Conservation (phyloP, 2,329 filamentous ascomycete genomes). For the Hypoxylon sp. region DNA sequence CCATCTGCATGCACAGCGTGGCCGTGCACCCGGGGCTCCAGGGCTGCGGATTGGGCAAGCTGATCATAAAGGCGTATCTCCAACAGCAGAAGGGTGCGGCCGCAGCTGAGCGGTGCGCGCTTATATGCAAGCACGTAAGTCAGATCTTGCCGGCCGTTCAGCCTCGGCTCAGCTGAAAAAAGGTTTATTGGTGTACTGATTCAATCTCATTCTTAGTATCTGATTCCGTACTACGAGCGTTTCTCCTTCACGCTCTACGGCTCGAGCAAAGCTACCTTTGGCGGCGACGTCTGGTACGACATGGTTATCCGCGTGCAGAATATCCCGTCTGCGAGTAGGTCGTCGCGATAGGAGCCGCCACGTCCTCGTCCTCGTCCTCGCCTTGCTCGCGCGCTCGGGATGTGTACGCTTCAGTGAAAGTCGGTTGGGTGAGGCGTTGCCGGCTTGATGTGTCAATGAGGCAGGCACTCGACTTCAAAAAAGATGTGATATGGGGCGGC, state of each 20-base stretch:
- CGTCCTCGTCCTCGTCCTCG: background rate
- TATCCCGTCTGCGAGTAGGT: slow-evolving; percentile 4
- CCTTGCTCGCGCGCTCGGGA: background rate
- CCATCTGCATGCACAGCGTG: slow-evolving; percentile 84
- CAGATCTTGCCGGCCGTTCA: slow-evolving; percentile 3
- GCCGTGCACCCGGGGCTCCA: slow-evolving; percentile 83
- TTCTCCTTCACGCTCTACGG: slow-evolving; percentile 79
- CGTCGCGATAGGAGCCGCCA: background rate
- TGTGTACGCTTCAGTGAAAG: background rate
- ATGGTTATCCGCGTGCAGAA: slow-evolving; percentile 67
- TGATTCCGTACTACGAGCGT: slow-evolving; percentile 80
- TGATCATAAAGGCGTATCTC: slow-evolving; percentile 80
- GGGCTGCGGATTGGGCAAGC: slow-evolving; percentile 77
- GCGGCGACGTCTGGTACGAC: slow-evolving; percentile 84
- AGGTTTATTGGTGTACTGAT: background rate
- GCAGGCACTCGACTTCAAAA: too few species aligned
- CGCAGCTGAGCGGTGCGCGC: slow-evolving; percentile 76
- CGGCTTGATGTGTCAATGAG: background rate
- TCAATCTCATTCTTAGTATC: slow-evolving; percentile 58
- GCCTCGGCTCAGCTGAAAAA: background rate
- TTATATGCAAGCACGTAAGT: slow-evolving; percentile 79
- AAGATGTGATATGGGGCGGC: too few species aligned
- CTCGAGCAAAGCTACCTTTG: slow-evolving; percentile 76
- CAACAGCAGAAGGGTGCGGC: slow-evolving; percentile 78
- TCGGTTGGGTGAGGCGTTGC: background rate